Conservation (phyloP, 768 basidiomycete species). For the Dacryopinax primogenitus region DNA sequence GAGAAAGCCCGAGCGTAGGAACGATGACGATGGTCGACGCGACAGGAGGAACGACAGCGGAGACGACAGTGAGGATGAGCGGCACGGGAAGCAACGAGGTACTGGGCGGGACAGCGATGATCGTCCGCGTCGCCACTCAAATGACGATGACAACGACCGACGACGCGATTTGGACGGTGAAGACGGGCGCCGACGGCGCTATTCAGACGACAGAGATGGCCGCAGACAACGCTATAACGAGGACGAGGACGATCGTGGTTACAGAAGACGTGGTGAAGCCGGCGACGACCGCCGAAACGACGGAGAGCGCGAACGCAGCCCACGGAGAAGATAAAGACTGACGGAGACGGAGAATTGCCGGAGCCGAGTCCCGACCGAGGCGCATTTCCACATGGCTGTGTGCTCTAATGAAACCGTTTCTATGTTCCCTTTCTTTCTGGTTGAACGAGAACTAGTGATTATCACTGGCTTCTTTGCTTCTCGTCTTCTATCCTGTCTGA, state of each 20-base stretch:
- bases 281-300: too few species aligned
- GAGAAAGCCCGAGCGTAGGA: neutral
- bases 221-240: too few species aligned
- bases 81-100: neutral
- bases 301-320: too few species aligned
- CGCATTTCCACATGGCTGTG: neutral
- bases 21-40: neutral
- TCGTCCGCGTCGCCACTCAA: neutral
- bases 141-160: neutral
- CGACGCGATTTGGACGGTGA: neutral
- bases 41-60: neutral
- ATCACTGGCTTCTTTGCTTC: neutral
- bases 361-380: neutral
- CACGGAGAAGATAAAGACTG: too few species aligned
- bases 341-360: neutral
- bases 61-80: neutral
- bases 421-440: neutral
- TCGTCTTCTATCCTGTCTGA: neutral
- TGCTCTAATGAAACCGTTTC: neutral
- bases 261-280: neutral
- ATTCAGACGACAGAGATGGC: neutral
- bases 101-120: neutral
- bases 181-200: neutral
- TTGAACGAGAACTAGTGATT: neutral
- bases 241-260: too few species aligned